Base-by-base conservation (phyloP, 768 basidiomycete species). In the Kondoa malvinella region DNA sequence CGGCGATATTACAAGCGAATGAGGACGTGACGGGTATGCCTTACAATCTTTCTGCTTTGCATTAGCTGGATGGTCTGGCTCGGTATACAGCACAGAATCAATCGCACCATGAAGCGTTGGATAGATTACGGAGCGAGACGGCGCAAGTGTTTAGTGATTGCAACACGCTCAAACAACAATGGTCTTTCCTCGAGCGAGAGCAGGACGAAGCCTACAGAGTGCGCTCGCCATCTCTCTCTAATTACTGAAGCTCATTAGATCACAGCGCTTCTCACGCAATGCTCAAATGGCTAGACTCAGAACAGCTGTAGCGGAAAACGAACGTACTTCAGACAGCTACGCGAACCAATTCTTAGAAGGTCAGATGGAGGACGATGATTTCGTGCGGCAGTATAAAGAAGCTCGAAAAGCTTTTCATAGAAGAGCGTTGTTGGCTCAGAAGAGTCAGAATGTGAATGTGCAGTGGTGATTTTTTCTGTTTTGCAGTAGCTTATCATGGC, bases 161-260 rank as follows among this genome's bases (percentile, higher is more conserved):
- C 4, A 29, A 60, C 14, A 14, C 16, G 16, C 63, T 70, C 14
- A 33, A 66, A 26, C 29, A 34, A 27, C 60, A 56, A 25, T 70
- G 69, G 69, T 62, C 70, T 33, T 50, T 64, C 25, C 27, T 66
- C 8, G 69, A 27, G 60, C 30, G 26, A 4, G 63, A 30, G 16
- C 69, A 70, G 59, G 62, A n/a, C 3, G 32, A 70, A 26, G 66
- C 63, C 2, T 70, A 69, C 57, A 61, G 32, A 33, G 67, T 31
- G 4, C 25, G 33, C 31, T 40, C 56, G 4, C 57, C 26, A 27
- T 33, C 29, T 12, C 66, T 26, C 32, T 67, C 16, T 66, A n/a
- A 17, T 33, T 64, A 17, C n/a, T 65, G 29, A 26, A 4, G 25
- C 66, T 29, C 64, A 4, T 16, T 8, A 16, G 21, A 27, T 14